Evolutionary conservation across 345 rosid genomes (phyloP), one percentile per base, ranked within the genome.

Genomic region (Clarkia xantiana): DNA sequence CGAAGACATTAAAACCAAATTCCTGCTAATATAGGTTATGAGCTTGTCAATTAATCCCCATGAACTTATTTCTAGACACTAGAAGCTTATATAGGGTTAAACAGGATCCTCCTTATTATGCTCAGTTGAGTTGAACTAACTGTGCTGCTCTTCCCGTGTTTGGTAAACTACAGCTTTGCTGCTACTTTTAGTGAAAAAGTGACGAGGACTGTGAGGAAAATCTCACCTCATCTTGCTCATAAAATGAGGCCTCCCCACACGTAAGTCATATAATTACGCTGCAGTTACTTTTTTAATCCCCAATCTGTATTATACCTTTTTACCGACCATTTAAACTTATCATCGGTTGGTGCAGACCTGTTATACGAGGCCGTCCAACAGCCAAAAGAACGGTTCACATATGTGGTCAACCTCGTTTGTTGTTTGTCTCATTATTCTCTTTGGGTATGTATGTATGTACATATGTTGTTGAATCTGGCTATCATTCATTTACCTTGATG

Each of bases 171-270:
- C 88, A 91, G 99, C 81, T 91, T 91, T 79, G 94, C 98, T 61
- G 82, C 87, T 62, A 79, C 85, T 56, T 86, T 87, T 71, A 80
- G 72, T 54, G 99, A 86, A 75, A 91, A 87, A 61, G 88, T 76
- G 4, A 82, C 79, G 14, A 84, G 95, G 73, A 87, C 84, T 40
- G 70, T 78, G 46, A 80, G 99, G 67, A 83, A 73, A 64, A 75
- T 87, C 69, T 91, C 95, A 65, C 99, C 99, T 48, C 96, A 76
- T 49, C 63, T 91, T 65, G 98, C 98, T 36, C 96, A 90, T 17
- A 91, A 86, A 70, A 75, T 86, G 96, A 80, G 96, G 62, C 96
- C 95, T 65, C 81, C 95, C 14, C 81, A 75, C 56, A 78, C 84
- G 95, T 87, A 67, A 64, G 76, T 66, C 44, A 22, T 9, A 18